Evolutionary conservation across 2,329 filamentous ascomycete species (phyloP), one percentile per base, ranked within the genome.

Genomic region (Byssochlamys sp.): DNA sequence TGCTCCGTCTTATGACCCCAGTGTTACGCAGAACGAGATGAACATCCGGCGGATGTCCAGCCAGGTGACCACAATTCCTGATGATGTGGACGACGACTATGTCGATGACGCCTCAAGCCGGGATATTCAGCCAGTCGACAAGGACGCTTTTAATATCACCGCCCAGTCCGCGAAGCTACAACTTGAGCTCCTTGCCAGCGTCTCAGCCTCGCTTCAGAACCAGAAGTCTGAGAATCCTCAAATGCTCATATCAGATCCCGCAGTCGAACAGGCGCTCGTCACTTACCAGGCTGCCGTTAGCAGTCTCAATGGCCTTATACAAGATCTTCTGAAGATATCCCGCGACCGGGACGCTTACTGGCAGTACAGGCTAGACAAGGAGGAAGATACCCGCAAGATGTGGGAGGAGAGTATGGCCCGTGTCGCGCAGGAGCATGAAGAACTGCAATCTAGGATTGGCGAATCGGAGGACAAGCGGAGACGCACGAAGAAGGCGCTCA

Each of bases 351-450:
- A 99, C 73, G 86, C 90, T 0, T 96, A 95, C 71, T 99, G 94
- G 94, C 92, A 97, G 72, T 95, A 95, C 70, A 86, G 91, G 12
- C 79, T 99, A 48, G 91, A 96, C 64, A 87, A 91, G 56, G 94
- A 99, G 75, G 86, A 87, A 50, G 90, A 96, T 69, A 87, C 97
- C 75, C 85, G 94, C 39, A 87, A 89, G 59, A 89, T 99, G 84
- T 99, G 94, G 94, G 94, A 99, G 74, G 94, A 99, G 67, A 97
- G 91, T 74, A 96, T 99, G 94, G 91, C 94, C 9, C 86, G 91
- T 66, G 88, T 99, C n/a, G 94, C 91, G 19, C 86, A 85, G 57
- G 94, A 99, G 71, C 94, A 99, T 66, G 94, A 97, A 73, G 84
- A 91, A 55, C 81, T 99, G 1, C 90, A 97, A 70, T 89, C 84